phyloP scores from a whole-genome alignment of 805 yeast species.

The Suhomyces canberraensis region DNA sequence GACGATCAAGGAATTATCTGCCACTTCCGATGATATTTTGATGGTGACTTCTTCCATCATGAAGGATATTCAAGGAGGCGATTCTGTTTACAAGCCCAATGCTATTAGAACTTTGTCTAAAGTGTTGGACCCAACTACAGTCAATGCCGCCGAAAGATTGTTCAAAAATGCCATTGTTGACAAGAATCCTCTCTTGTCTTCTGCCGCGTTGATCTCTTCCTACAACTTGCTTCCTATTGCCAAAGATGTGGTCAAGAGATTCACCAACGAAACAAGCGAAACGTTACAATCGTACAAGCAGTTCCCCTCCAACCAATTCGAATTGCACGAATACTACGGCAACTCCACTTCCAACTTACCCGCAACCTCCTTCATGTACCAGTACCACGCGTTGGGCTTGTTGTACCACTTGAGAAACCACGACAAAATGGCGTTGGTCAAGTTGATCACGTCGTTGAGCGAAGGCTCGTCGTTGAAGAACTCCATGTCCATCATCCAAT shows the following conservation, averaged over 20 bases:
- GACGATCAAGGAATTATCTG: slow-evolving; percentile 86
- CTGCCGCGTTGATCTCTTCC: slow-evolving; percentile 92
- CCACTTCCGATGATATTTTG: slow-evolving; percentile 83
- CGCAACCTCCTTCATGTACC: slow-evolving; percentile 75
- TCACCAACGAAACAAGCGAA: slow-evolving; percentile 92
- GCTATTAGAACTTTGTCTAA: slow-evolving; percentile 90
- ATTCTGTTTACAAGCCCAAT: slow-evolving; percentile 81
- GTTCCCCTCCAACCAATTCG: slow-evolving; percentile 48
- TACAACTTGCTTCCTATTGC: slow-evolving; percentile 89
- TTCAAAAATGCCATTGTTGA: slow-evolving; percentile 93
- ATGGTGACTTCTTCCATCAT: slow-evolving; percentile 98
- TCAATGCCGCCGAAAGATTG: slow-evolving; percentile 88
- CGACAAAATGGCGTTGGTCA: slow-evolving; percentile 91
- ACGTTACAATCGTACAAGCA: slow-evolving; percentile 66
- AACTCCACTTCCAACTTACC: slow-evolving; percentile 50
- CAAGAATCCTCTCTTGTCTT: slow-evolving; percentile 78
- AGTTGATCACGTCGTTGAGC: slow-evolving; percentile 75
- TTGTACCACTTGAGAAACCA: slow-evolving; percentile 83
- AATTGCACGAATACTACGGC: slow-evolving; percentile 56
- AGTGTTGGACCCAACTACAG: slow-evolving; percentile 86
- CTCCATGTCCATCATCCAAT: slow-evolving; percentile 80
- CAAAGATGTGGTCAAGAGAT: slow-evolving; percentile 87
- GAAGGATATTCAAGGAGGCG: slow-evolving; percentile 95
- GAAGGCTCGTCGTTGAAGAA: slow-evolving; percentile 63
- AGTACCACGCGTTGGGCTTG: slow-evolving; percentile 93